Evolutionary conservation across 345 rosid species (phyloP).

Genomic region (Gynandropsis gynandra): DNA sequence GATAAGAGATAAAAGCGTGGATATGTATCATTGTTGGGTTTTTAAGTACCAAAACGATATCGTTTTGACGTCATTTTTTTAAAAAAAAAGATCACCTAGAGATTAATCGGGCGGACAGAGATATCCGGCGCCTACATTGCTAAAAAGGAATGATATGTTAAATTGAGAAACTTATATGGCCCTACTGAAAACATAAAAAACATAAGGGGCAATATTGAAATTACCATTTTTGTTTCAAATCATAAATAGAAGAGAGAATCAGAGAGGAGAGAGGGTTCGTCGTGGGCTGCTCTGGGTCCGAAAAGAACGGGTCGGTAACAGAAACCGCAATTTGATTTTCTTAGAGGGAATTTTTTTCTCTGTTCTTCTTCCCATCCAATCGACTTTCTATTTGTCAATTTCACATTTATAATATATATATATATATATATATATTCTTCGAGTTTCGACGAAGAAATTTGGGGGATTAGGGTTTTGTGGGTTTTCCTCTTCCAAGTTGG

Average conservation of each 20-base stretch:
- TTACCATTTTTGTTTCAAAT: too few species aligned
- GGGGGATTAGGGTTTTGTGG: constrained; percentile 27
- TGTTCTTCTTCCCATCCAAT: constrained; percentile 2
- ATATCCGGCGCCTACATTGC: too few species aligned
- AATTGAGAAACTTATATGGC: too few species aligned
- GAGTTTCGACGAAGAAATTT: neutral
- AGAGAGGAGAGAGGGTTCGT: constrained; percentile 14
- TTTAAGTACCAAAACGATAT: too few species aligned
- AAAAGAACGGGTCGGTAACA: constrained; percentile 26
- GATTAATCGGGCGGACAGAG: too few species aligned
- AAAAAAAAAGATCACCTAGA: too few species aligned
- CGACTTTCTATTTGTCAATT: constrained; percentile 15
- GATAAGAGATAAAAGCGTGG: too few species aligned
- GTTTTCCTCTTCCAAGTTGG: constrained; percentile 3
- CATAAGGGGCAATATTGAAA: too few species aligned
- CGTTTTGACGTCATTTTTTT: too few species aligned
- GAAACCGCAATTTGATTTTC: constrained; percentile 14
- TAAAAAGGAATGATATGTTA: too few species aligned
- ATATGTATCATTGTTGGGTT: too few species aligned
- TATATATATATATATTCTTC: neutral
- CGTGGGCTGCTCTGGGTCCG: constrained; percentile 26
- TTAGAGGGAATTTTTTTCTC: neutral
- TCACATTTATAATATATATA: constrained; percentile 12
- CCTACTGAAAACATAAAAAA: too few species aligned
- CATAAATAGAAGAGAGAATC: neutral